Conservation (phyloP, 805 yeast species). For the Starmerella bombicola region DNA sequence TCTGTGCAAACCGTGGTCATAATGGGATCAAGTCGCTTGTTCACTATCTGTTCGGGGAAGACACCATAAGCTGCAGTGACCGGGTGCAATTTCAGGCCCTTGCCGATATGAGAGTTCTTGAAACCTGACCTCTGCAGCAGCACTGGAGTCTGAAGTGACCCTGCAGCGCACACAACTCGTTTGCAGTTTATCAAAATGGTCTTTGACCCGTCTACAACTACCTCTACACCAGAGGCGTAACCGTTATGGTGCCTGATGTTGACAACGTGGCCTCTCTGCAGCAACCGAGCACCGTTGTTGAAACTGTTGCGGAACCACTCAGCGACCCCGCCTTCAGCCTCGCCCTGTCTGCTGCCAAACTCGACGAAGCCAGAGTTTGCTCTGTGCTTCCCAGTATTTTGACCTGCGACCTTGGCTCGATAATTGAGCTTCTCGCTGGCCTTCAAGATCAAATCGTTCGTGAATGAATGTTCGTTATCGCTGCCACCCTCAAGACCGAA, state of each 20-base stretch:
- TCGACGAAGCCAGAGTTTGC: slow-evolving; percentile 40
- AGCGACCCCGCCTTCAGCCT: slow-evolving; percentile 37
- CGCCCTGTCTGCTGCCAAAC: slow-evolving; percentile 39
- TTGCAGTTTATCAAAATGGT: slow-evolving; percentile 32
- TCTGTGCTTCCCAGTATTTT: slow-evolving; percentile 34
- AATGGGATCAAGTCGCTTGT: slow-evolving; percentile 35
- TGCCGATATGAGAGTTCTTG: slow-evolving; percentile 39
- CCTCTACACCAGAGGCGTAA: slow-evolving; percentile 36
- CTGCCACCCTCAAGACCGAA: slow-evolving; percentile 26
- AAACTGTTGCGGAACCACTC: slow-evolving; percentile 42
- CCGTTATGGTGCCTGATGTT: slow-evolving; percentile 34
- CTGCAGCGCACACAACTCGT: slow-evolving; percentile 37
- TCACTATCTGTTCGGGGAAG: slow-evolving; percentile 31
- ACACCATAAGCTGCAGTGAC: slow-evolving; percentile 34
- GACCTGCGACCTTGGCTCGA: slow-evolving; percentile 32
- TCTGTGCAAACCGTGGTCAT: slow-evolving; percentile 40
- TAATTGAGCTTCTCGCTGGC: slow-evolving; percentile 39
- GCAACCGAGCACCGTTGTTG: slow-evolving; percentile 35
- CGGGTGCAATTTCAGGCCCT: slow-evolving; percentile 42
- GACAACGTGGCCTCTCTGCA: slow-evolving; percentile 36
- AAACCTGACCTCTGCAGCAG: slow-evolving; percentile 39
- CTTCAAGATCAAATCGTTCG: slow-evolving; percentile 36
- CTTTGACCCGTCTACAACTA: slow-evolving; percentile 26
- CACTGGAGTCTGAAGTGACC: slow-evolving; percentile 40
- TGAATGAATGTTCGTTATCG: slow-evolving; percentile 32